Percentiles rank a stretch among this genome's conserved stretches.
phyloP scores from a whole-genome alignment of 805 yeast species.

The Jamesozyma jinghongensis region DNA sequence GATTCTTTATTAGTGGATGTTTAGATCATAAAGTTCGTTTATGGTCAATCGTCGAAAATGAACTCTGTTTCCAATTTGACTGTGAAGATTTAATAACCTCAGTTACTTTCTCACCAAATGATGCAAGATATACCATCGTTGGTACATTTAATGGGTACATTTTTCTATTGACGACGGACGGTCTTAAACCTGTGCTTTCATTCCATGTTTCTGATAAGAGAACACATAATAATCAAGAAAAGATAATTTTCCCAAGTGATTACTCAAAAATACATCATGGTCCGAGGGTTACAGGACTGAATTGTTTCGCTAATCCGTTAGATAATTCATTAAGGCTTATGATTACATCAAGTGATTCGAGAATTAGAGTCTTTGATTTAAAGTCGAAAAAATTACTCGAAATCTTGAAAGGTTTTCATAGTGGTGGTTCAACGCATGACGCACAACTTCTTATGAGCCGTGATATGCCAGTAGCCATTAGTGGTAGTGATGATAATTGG shows the following conservation, averaged over 20 bases:
- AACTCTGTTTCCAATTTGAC: conserved; percentile 51
- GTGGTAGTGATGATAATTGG: conserved; percentile 86
- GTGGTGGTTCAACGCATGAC: conserved; percentile 58
- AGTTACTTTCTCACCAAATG: conserved; percentile 58
- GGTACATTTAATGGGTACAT: conserved; percentile 78
- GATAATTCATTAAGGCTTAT: conserved; percentile 37
- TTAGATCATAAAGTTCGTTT: conserved; percentile 63
- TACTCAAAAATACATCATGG: conserved; percentile 26
- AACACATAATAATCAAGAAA: conserved; percentile 10
- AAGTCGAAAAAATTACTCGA: conserved; percentile 47
- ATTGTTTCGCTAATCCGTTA: conserved; percentile 33
- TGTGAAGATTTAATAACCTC: conserved; percentile 67
- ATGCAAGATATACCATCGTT: conserved; percentile 48
- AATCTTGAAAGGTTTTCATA: conserved; percentile 64
- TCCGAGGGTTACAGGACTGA: conserved; percentile 70
- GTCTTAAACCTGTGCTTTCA: conserved; percentile 40
- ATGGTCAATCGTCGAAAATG: conserved; percentile 75
- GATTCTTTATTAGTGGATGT: conserved; percentile 78
- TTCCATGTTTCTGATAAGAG: conserved; percentile 40
- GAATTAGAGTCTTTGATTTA: conserved; percentile 56
- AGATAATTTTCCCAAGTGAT: not conserved
- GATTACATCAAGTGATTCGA: conserved; percentile 76
- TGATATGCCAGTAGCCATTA: conserved; percentile 34
- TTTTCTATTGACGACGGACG: conserved; percentile 51
- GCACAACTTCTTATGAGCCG: conserved; percentile 33